These are phyloP conservation scores for Centaurea solstitialis DNA, from an alignment of 129 eudicot species.

Conservation along the genomic window DNA sequence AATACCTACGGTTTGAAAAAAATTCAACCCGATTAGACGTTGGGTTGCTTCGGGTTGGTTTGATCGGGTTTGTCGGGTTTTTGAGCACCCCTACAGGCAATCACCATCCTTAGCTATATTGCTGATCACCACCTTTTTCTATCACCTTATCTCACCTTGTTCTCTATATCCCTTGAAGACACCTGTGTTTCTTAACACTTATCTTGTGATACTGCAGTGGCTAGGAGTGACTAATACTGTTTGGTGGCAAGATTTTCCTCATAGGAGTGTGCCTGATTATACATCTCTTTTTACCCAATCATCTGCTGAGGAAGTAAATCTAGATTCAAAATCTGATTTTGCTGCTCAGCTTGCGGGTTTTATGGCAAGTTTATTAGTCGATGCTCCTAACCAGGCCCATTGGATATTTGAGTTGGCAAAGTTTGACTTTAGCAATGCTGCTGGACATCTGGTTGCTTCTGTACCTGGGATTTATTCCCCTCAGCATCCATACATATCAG, in stretches of 20 bases:
- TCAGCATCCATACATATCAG: conserved; percentile 44
- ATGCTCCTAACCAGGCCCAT: conserved; percentile 70
- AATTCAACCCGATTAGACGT: too few species aligned
- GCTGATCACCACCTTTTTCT: neutral
- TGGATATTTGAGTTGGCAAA: conserved; percentile 78
- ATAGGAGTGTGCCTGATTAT: conserved; percentile 42
- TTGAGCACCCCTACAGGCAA: neutral
- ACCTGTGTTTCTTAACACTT: conserved; percentile 1
- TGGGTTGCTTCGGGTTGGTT: too few species aligned
- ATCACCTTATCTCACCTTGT: neutral
- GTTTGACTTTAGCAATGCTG: conserved; percentile 69
- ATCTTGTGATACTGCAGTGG: conserved; percentile 62
- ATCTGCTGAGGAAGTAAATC: conserved; percentile 41
- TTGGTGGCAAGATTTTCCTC: conserved; percentile 97
- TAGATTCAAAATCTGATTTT: conserved; percentile 62
- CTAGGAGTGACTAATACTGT: conserved; percentile 69
- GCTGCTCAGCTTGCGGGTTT: conserved; percentile 93
- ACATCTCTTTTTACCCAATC: conserved; percentile 54
- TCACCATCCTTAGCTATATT: neutral
- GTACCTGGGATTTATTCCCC: conserved; percentile 82
- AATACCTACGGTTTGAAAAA: too few species aligned
- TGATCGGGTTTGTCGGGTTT: too few species aligned
- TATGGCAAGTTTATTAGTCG: conserved; percentile 69
- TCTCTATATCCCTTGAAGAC: neutral
- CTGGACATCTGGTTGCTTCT: conserved; percentile 80